Evolutionary conservation across 2,329 filamentous ascomycete species (phyloP).

Genomic region (Drechslerella dactyloides): DNA sequence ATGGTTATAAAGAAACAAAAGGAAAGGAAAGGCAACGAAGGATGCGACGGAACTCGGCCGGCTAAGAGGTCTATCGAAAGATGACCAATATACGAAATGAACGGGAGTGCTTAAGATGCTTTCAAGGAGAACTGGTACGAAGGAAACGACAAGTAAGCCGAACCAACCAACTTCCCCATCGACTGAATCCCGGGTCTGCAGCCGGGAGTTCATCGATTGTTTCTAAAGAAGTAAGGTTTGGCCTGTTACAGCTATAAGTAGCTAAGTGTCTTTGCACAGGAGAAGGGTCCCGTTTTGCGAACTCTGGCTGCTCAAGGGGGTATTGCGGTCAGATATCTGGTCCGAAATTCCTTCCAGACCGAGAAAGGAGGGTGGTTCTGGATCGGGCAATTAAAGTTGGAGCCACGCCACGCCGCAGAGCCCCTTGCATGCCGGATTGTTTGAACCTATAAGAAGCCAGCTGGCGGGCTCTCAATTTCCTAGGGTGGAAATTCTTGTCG

Average conservation of each 20-base stretch:
- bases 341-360: slow-evolving; percentile 3
- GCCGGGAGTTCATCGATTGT: not conserved
- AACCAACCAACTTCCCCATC: not conserved
- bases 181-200: not conserved
- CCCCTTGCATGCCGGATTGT: not conserved
- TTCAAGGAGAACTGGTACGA: not conserved
- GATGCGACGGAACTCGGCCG: not conserved
- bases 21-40: slow-evolving; percentile 5
- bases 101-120: not conserved
- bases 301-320: slow-evolving; percentile 12
- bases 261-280: slow-evolving; percentile 10
- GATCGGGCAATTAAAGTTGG: not conserved
- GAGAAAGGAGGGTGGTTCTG: slow-evolving; percentile 14
- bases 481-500: not conserved
- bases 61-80: not conserved
- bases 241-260: not conserved
- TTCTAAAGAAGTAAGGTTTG: not conserved
- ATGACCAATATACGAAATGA: not conserved
- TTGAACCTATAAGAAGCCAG: not conserved
- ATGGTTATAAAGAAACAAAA: not conserved
- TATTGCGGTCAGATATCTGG: slow-evolving; percentile 9
- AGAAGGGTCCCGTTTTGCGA: slow-evolving; percentile 28
- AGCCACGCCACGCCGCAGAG: not conserved
- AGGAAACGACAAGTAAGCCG: slow-evolving; percentile 1
- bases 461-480: not conserved